Conservation (phyloP, 106 monocot genomes). For the Dioscorea zingiberensis region DNA sequence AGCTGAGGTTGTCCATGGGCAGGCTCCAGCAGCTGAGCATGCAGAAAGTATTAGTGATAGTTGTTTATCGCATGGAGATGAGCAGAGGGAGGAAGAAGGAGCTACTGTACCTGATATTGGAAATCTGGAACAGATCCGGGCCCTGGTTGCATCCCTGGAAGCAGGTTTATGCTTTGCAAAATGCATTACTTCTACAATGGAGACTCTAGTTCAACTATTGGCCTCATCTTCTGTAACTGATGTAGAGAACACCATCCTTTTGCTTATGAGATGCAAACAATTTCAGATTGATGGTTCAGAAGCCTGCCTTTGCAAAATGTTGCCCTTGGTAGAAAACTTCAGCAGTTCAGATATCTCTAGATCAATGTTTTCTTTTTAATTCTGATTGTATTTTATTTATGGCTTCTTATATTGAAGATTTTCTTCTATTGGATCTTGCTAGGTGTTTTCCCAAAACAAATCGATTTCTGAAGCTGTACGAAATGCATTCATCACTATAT, state of each 20-base stretch:
- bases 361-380: neutral
- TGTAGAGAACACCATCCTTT: constrained; percentile 83
- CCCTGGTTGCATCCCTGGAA: constrained; percentile 91
- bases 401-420: neutral
- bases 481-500: constrained; percentile 86
- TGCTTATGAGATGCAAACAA: constrained; percentile 92
- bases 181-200: constrained; percentile 69
- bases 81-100: constrained; percentile 29
- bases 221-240: constrained; percentile 87
- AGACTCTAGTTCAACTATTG: constrained; percentile 66
- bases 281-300: constrained; percentile 99
- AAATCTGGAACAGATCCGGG: constrained; percentile 79
- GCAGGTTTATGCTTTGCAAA: constrained; percentile 76
- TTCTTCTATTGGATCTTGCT: constrained; percentile 6
- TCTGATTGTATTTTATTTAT: neutral
- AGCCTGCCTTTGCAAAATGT: constrained; percentile 76
- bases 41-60: constrained; percentile 60
- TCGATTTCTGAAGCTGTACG: constrained; percentile 94
- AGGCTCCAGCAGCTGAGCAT: constrained; percentile 6
- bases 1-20: constrained; percentile 5
- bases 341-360: neutral
- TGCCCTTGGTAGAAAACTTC: constrained; percentile 79
- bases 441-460: constrained; percentile 95
- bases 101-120: constrained; percentile 54
- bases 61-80: constrained; percentile 37